Conservation (phyloP, 495 filamentous ascomycete genomes). For the Rhypophila decipiens region DNA sequence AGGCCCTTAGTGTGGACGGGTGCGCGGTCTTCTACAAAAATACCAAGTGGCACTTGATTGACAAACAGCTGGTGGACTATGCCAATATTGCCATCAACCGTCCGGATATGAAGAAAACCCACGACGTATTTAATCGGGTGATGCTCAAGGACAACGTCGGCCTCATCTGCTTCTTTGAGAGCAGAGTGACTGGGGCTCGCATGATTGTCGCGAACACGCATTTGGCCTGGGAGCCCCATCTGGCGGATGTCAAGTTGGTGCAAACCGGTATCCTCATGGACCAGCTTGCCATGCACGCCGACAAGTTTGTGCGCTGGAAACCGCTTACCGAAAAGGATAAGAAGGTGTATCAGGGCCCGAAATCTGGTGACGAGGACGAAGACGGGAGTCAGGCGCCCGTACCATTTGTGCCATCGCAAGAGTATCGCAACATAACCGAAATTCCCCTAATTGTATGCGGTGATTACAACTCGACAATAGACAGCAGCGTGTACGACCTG, state of each 20-base stretch:
- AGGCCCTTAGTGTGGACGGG: conserved; percentile 82
- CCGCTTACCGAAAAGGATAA: conserved; percentile 79
- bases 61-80: conserved; percentile 90
- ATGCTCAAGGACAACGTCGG: conserved; percentile 98
- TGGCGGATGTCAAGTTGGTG: conserved; percentile 88
- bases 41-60: conserved; percentile 83
- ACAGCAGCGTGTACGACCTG: conserved; percentile 83
- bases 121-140: conserved; percentile 94
- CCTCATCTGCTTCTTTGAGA: conserved; percentile 84
- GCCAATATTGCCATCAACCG: conserved; percentile 85
- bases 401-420: conserved; percentile 49
- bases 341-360: conserved; percentile 58
- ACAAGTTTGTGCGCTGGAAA: conserved; percentile 71
- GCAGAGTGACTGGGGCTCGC: conserved; percentile 75
- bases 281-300: conserved; percentile 71
- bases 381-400: conserved; percentile 24
- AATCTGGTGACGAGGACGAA: conserved; percentile 44
- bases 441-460: conserved; percentile 90
- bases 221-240: conserved; percentile 86
- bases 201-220: conserved; percentile 91
- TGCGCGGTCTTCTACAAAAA: conserved; percentile 95
- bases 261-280: conserved; percentile 95
- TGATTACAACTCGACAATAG: conserved; percentile 86
- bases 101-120: conserved; percentile 88
- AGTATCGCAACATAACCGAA: conserved; percentile 76